Base-by-base conservation (phyloP, 2,329 filamentous ascomycete species). In the Tetracladium maxilliforme region DNA sequence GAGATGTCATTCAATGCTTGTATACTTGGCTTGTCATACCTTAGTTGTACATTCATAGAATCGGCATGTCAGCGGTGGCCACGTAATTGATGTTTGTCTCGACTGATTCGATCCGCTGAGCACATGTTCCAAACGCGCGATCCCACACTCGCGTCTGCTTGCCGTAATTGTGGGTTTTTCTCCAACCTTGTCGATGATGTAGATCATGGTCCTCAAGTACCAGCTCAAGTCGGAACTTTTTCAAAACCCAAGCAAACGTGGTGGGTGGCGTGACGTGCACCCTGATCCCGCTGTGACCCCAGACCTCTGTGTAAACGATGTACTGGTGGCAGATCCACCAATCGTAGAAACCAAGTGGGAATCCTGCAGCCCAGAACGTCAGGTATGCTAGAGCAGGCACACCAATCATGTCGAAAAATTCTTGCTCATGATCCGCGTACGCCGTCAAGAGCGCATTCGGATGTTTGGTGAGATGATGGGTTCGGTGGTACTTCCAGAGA, bases 271-370 rank as follows among this genome's bases (percentile, higher is more conserved):
- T 43, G 1, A 43, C 36, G 23, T 47, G 44, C 7, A 58, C 24
- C 2, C 54, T 47, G 10, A 58, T 29, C 2, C 52, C 51, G 16
- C 43, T 49, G 24, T 56, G 52, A 4, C 52, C 52, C 14, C 40
- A 35, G 4, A 54, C 25, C 28, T 56, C 52, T 10, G 49, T 36
- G 34, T 47, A 58, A 9, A 52, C 41, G 16, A 59, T 40, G 25
- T 55, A 59, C 26, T 52, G 42, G 25, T 56, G 48, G 33, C 54
- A 58, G 11, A 59, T 32, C 54, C 54, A 59, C 52, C 49, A 55
- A 21, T 57, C 54, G 24, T 58, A 57, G 33, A 60, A 59, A 3
- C 51, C 52, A 48, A 58, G 51, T 1, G 52, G n/a, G n/a, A n/a
- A n/a, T n/a, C n/a, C n/a, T n/a, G 53, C 4, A 57, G 23, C 1